phyloP scores from a whole-genome alignment of 257 asterid species.

The Penstemon davidsonii region DNA sequence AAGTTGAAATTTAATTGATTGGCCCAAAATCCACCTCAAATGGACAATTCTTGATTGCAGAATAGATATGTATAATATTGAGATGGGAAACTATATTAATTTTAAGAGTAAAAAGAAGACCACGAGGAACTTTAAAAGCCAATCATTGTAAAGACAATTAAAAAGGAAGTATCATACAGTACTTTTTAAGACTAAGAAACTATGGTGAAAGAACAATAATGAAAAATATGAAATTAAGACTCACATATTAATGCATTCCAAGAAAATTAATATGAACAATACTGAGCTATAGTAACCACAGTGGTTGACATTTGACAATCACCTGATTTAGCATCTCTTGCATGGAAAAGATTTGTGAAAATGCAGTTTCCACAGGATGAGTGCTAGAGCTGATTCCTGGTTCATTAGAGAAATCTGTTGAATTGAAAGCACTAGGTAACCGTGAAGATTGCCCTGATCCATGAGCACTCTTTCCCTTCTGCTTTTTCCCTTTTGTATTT shows the following conservation, averaged over 20 bases:
- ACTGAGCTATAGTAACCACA: too few species aligned
- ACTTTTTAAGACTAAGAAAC: too few species aligned
- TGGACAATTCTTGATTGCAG: neutral
- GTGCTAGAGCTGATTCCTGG: constrained; percentile 50
- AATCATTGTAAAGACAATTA: too few species aligned
- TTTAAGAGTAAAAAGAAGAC: too few species aligned
- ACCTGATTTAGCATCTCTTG: constrained; percentile 91
- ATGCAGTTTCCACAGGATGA: constrained; percentile 42
- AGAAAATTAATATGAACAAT: too few species aligned
- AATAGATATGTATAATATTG: neutral
- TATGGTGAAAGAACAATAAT: too few species aligned
- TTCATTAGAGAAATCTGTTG: constrained; percentile 61
- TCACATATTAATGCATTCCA: too few species aligned
- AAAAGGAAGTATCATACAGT: too few species aligned
- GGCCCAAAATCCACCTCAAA: constrained; percentile 1
- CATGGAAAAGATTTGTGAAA: constrained; percentile 63
- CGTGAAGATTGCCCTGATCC: constrained; percentile 54
- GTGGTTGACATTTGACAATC: constrained; percentile 1
- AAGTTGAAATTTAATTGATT: constrained; percentile 5
- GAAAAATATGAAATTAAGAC: too few species aligned
- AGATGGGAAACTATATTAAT: too few species aligned
- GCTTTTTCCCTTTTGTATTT: constrained; percentile 65
- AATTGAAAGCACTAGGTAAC: constrained; percentile 52
- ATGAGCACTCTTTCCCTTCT: constrained; percentile 70
- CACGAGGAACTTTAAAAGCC: too few species aligned